Conservation (phyloP, 2,329 filamentous ascomycete genomes). For the Aspergillus sp. region DNA sequence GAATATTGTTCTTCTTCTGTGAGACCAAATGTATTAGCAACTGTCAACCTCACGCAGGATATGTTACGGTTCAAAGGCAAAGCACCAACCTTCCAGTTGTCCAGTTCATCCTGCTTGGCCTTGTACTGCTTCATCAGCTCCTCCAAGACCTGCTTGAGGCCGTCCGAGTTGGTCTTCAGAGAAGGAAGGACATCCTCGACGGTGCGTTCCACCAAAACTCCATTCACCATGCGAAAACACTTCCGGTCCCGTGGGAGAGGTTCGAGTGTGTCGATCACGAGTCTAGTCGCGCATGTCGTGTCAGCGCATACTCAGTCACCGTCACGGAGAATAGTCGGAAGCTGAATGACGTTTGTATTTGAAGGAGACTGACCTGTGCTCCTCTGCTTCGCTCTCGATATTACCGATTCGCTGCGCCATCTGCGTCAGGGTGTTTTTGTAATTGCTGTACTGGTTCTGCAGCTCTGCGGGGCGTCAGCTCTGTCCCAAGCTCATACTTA, state of each 20-base stretch:
- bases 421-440: constrained; percentile 76
- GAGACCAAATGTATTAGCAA: constrained; percentile 9
- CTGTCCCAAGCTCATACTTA: no score
- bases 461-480: constrained; percentile 40
- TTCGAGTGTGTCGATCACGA: constrained; percentile 87
- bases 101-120: constrained; percentile 87
- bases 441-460: constrained; percentile 51
- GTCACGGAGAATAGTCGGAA: background rate
- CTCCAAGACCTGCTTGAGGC: constrained; percentile 88
- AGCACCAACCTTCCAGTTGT: constrained; percentile 86
- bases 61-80: background rate
- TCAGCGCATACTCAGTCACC: constrained; percentile 5
- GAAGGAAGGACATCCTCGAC: constrained; percentile 90
- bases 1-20: constrained; percentile 51
- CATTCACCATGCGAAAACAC: constrained; percentile 98
- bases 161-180: constrained; percentile 89
- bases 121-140: constrained; percentile 97
- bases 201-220: constrained; percentile 89
- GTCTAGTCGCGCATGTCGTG: constrained; percentile 52
- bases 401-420: constrained; percentile 96
- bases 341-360: background rate
- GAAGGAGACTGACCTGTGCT: constrained; percentile 77
- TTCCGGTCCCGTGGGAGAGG: constrained; percentile 83
- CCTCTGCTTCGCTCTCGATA: constrained; percentile 94
- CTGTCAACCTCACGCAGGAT: no score